Percentiles rank a stretch among this genome's conserved stretches.
Evolutionary conservation across 352 stramenopile species (phyloP).

Genomic region (Phytophthora pseudosyringae): DNA sequence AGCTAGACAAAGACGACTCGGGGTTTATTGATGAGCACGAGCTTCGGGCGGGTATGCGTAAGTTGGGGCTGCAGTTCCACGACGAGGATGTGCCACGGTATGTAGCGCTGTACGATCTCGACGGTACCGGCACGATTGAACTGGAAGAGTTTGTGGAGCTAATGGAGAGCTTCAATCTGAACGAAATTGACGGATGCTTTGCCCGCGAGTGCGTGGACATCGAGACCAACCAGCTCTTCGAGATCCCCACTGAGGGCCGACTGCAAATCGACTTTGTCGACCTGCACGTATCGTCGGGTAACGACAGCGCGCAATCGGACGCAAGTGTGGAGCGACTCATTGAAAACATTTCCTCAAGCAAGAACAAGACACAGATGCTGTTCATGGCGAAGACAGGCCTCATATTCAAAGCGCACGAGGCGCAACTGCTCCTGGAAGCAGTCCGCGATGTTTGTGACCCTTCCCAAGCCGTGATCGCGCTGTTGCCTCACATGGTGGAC

Average conservation of each 20-base stretch:
- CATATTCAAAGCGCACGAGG: slow-evolving; percentile 69
- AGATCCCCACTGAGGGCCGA: slow-evolving; percentile 66
- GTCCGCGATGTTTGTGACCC: slow-evolving; percentile 69
- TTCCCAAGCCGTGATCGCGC: slow-evolving; percentile 63
- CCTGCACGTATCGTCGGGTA: slow-evolving; percentile 72
- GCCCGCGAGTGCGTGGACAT: slow-evolving; percentile 66
- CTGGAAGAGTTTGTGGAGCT: slow-evolving; percentile 82
- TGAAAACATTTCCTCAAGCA: slow-evolving; percentile 76
- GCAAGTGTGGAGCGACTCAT: slow-evolving; percentile 74
- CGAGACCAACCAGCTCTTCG: slow-evolving; percentile 60
- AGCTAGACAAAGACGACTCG: slow-evolving; percentile 72
- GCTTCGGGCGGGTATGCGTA: slow-evolving; percentile 56
- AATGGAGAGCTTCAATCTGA: slow-evolving; percentile 72
- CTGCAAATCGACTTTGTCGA: slow-evolving; percentile 79
- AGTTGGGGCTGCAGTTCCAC: slow-evolving; percentile 54
- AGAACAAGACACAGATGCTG: slow-evolving; percentile 85
- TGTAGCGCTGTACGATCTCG: slow-evolving; percentile 77
- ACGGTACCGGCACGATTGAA: slow-evolving; percentile 75
- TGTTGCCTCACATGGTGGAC: slow-evolving; percentile 82
- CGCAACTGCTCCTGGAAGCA: slow-evolving; percentile 72
- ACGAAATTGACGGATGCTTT: slow-evolving; percentile 46
- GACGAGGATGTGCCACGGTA: slow-evolving; percentile 73
- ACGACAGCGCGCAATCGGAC: slow-evolving; percentile 73
- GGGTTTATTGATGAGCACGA: slow-evolving; percentile 72
- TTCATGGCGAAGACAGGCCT: slow-evolving; percentile 80